phyloP scores from a whole-genome alignment of 1,284 basidiomycete genomes.

The Boletus semigastroideus region DNA sequence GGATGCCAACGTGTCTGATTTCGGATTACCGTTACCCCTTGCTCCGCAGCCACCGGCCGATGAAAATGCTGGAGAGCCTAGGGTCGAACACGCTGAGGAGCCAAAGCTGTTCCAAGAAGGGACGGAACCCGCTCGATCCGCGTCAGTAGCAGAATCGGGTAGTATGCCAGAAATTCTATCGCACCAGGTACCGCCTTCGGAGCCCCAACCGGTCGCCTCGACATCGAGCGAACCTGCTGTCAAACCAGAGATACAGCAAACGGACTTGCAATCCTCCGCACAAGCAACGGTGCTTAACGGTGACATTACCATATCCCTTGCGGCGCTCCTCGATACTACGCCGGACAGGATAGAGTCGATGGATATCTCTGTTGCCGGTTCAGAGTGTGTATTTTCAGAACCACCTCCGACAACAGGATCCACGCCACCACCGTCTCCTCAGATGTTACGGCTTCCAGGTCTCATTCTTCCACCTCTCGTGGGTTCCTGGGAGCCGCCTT shows the following conservation, averaged over 20 bases:
- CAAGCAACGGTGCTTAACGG: background rate
- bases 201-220: background rate
- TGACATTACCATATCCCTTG: background rate
- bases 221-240: background rate
- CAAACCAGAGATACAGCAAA: background rate
- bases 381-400: background rate
- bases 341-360: background rate
- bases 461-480: constrained; percentile 17
- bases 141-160: background rate
- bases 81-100: constrained; percentile 4
- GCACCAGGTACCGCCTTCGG: background rate
- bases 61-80: background rate
- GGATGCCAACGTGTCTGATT: background rate
- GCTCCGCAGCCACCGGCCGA: background rate
- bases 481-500: constrained; percentile 13
- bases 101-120: background rate
- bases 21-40: background rate
- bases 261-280: background rate
- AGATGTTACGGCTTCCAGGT: background rate
- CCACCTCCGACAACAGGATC: background rate
- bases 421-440: constrained; percentile 1
- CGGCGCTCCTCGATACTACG: background rate
- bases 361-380: background rate
- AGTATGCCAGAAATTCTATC: background rate
- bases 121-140: background rate